phyloP scores from a whole-genome alignment of 495 filamentous ascomycete species.

The Lineolata rhizophorae region DNA sequence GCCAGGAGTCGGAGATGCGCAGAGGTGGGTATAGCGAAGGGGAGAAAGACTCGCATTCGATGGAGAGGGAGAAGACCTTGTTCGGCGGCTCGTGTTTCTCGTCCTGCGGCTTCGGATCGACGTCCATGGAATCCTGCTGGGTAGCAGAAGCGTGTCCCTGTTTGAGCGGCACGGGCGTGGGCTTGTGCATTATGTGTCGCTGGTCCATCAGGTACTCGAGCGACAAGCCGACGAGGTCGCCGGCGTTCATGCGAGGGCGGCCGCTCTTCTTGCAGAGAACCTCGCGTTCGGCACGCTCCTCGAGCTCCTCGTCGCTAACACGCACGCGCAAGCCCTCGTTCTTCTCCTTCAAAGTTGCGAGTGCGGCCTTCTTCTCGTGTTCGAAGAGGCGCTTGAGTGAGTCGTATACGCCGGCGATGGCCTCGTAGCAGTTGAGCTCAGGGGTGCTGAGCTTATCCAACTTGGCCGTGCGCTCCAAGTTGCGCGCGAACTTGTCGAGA shows the following conservation, averaged over 20 bases:
- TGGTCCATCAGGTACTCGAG: constrained; percentile 73
- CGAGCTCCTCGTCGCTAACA: constrained; percentile 26
- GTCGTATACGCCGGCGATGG: constrained; percentile 55
- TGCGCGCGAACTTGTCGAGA: constrained; percentile 50
- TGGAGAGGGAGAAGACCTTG: constrained; percentile 34
- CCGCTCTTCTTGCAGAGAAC: constrained; percentile 51
- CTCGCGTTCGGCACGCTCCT: constrained; percentile 20
- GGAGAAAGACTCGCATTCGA: constrained; percentile 37
- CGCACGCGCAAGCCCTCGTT: constrained; percentile 23
- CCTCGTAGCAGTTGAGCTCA: constrained; percentile 72
- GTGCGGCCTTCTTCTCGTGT: constrained; percentile 36
- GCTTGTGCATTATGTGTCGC: constrained; percentile 23
- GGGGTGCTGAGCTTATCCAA: constrained; percentile 58
- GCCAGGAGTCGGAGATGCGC: constrained; percentile 46
- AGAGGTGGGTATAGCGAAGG: constrained; percentile 31
- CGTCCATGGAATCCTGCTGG: constrained; percentile 9
- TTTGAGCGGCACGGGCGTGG: constrained; percentile 7
- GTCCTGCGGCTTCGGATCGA: constrained; percentile 8
- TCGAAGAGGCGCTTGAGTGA: constrained; percentile 41
- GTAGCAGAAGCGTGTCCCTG: constrained; percentile 3
- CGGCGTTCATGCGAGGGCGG: constrained; percentile 54
- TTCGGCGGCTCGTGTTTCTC: constrained; percentile 7
- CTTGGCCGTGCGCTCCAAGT: constrained; percentile 54
- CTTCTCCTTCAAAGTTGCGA: constrained; percentile 21
- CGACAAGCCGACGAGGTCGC: constrained; percentile 47